phyloP scores from a whole-genome alignment of 768 basidiomycete species.

The Mycena leptocephala region DNA sequence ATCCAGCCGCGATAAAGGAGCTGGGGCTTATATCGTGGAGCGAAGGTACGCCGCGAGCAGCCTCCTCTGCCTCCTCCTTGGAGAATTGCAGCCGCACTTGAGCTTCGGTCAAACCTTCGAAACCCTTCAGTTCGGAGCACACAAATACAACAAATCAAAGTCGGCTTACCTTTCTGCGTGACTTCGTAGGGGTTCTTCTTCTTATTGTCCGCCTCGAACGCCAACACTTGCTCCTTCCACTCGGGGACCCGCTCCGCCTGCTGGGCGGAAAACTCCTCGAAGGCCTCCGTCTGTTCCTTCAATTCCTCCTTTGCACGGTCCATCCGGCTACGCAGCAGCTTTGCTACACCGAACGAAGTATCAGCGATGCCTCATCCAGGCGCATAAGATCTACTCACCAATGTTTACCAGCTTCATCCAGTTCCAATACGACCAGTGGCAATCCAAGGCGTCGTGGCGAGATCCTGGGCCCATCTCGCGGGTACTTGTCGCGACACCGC shows the following conservation, averaged over 20 bases:
- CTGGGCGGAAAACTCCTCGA: not conserved
- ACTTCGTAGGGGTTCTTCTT: not conserved
- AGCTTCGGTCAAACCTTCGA: slow-evolving; percentile 7
- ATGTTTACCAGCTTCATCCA: slow-evolving; percentile 44
- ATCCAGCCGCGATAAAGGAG: not conserved
- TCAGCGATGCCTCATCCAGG: not conserved
- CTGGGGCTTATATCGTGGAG: slow-evolving; percentile 13
- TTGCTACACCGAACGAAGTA: not conserved
- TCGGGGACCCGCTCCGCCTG: not conserved
- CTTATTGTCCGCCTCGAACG: not conserved
- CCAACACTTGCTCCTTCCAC: not conserved
- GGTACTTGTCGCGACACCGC: not conserved
- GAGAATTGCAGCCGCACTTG: not conserved
- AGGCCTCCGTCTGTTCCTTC: too few relatives aligned
- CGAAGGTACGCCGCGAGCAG: not conserved
- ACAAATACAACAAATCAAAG: not conserved
- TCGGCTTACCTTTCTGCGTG: too few relatives aligned
- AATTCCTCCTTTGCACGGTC: not conserved
- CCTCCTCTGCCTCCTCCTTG: not conserved
- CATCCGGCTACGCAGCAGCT: not conserved
- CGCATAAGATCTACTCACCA: slow-evolving; percentile 39
- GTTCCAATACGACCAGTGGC: slow-evolving; percentile 44
- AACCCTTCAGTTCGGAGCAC: not conserved
- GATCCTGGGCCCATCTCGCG: not conserved
- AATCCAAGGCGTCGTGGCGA: slow-evolving; percentile 44